These are phyloP conservation scores for Fusarium papillatum DNA, from an alignment of 2,329 filamentous ascomycete genomes.

Conservation along the genomic window DNA sequence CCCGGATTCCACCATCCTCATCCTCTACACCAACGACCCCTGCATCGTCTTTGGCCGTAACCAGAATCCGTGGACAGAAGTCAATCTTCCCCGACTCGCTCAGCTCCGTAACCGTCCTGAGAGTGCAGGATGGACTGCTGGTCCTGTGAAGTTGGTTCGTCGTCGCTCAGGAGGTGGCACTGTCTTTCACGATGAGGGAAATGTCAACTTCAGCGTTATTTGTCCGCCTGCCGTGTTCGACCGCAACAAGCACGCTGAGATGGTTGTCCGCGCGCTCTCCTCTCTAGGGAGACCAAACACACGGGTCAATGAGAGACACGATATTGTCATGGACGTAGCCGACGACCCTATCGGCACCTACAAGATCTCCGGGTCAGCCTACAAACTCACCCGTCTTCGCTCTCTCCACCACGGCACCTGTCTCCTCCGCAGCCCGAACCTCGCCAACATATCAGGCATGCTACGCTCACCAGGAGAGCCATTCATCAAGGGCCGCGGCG, in stretches of 20 bases:
- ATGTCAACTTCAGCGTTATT: slow-evolving; percentile 96
- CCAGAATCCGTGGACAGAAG: slow-evolving; percentile 97
- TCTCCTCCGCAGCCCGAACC: slow-evolving; percentile 82
- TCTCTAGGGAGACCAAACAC: slow-evolving; percentile 69
- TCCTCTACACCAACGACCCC: slow-evolving; percentile 90
- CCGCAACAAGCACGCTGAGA: slow-evolving; percentile 88
- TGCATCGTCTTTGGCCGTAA: slow-evolving; percentile 95
- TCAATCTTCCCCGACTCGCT: slow-evolving; percentile 76
- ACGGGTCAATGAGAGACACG: slow-evolving; percentile 90
- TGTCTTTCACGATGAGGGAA: slow-evolving; percentile 94
- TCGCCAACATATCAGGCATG: slow-evolving; percentile 76
- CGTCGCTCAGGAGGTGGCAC: slow-evolving; percentile 91
- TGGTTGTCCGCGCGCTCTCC: slow-evolving; percentile 89
- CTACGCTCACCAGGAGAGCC: slow-evolving; percentile 83
- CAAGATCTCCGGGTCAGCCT: slow-evolving; percentile 95
- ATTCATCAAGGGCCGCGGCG: slow-evolving; percentile 85
- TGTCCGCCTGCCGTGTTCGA: slow-evolving; percentile 83
- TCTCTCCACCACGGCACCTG: slow-evolving; percentile 96
- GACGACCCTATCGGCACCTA: slow-evolving; percentile 55
- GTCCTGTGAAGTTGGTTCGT: slow-evolving; percentile 75
- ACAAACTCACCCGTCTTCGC: slow-evolving; percentile 86
- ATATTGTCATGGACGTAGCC: slow-evolving; percentile 81
- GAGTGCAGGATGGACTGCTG: slow-evolving; percentile 43
- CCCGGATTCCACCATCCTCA: slow-evolving; percentile 80
- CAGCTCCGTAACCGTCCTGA: slow-evolving; percentile 36